Base-by-base conservation (phyloP, 768 basidiomycete species). In the Auriscalpium microsporum region DNA sequence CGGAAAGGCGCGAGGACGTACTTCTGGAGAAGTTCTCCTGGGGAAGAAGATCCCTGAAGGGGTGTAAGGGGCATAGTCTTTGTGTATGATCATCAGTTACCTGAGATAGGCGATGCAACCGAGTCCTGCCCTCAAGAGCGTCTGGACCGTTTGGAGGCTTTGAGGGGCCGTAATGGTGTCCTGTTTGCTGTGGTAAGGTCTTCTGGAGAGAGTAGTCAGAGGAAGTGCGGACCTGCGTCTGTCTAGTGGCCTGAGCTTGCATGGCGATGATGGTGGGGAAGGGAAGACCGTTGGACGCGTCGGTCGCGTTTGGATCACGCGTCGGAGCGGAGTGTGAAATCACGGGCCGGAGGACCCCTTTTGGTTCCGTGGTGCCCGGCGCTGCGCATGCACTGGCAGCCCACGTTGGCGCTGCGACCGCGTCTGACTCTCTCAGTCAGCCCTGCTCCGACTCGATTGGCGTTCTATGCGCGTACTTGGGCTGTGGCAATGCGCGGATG, bases 41-140 rank as follows among this genome's bases (percentile, higher is more conserved):
- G 7, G 89, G 89, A 9, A 91, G 75, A 9, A 91, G 67, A 62
- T 87, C 84, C 64, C 88, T 90, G 50, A 8, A 28, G 9, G 7
- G 40, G 51, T 50, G 11, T 60, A 33, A 13, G 35, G 21, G 34
- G 56, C 48, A 48, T 44, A 58, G 19, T 64, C 50, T 56, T 61
- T 53, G 14, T 48, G 50, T 50, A 19, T 13, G 36, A 16, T 16
- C 37, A 17, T 42, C 17, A 2, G 56, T 35, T 60, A 82, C 88
- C 88, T 80, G 56, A 91, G 69, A 67, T 84, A 91, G 14, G 87
- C 80, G 53, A 91, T 87, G 53, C 86, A 86, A 0, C 86, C 86
- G 45, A 91, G 67, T 10, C 86, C 84, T 9, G 88, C 86, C 57
- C 75, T 77, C 7, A 91, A 71, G 45, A 91, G 72, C 10, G 86